phyloP scores from a whole-genome alignment of 1,139 yeast genomes.

The Hansenula lynferdii region DNA sequence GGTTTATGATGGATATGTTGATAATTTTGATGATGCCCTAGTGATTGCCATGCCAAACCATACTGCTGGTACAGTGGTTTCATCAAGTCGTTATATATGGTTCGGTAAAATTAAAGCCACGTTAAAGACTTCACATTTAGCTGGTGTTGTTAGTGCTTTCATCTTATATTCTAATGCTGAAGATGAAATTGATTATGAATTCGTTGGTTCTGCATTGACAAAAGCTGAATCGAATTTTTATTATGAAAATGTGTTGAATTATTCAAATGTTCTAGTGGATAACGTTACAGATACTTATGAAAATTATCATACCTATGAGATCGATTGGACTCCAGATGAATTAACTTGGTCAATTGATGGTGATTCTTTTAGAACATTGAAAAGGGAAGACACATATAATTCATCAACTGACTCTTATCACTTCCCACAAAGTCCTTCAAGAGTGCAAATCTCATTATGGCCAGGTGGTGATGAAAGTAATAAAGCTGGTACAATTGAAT shows the following conservation, averaged over 20 bases:
- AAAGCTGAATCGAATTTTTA: conserved; percentile 75
- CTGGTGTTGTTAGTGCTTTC: conserved; percentile 84
- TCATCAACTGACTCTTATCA: conserved; percentile 50
- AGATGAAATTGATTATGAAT: conserved; percentile 90
- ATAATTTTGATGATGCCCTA: conserved; percentile 46
- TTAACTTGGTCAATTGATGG: conserved; percentile 78
- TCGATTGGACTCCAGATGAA: conserved; percentile 80
- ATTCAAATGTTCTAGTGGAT: conserved; percentile 50
- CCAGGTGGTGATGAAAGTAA: conserved; percentile 75
- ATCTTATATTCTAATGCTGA: conserved; percentile 80
- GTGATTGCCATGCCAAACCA: conserved; percentile 76
- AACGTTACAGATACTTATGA: conserved; percentile 50
- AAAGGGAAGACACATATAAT: conserved; percentile 64
- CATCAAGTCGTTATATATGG: conserved; percentile 81
- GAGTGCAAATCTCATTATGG: conserved; percentile 86
- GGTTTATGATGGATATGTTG: conserved; percentile 67
- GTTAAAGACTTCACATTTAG: conserved; percentile 67
- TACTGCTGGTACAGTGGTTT: conserved; percentile 76
- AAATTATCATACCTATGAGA: conserved; percentile 69
- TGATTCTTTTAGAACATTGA: conserved; percentile 58
- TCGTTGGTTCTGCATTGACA: conserved; percentile 67
- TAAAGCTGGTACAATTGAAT: conserved; percentile 73
- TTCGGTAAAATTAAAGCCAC: conserved; percentile 75
- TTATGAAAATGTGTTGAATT: conserved; percentile 68
- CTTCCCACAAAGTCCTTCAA: conserved; percentile 90